phyloP scores from a whole-genome alignment of 73 alveolate genomes.

The Symbiodinium pilosum region DNA sequence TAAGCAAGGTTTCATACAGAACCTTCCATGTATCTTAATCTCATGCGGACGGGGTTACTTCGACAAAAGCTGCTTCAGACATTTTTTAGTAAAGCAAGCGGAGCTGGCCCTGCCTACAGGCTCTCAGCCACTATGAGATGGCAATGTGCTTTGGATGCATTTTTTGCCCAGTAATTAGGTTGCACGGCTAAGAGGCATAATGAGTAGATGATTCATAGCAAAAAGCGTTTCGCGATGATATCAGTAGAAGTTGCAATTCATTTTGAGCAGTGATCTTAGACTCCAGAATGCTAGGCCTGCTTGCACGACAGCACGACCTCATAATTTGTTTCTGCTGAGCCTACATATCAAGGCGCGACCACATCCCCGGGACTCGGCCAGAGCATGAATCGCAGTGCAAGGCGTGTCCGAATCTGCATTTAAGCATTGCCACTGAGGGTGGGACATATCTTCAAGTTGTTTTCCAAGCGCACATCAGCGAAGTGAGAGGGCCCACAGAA shows the following conservation, averaged over 20 bases:
- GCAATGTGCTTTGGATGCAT: conserved; percentile 36
- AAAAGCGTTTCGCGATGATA: no score
- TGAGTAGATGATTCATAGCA: no score
- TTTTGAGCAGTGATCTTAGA: no score
- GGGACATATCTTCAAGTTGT: background rate
- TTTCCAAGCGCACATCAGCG: background rate
- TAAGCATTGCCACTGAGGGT: background rate
- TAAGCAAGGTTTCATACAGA: no score
- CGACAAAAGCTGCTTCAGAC: background rate
- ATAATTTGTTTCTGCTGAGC: no score
- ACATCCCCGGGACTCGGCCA: conserved; percentile 84
- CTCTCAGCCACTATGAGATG: conserved; percentile 80
- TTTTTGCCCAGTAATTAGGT: no score
- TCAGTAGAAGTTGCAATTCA: no score
- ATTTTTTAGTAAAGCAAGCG: background rate
- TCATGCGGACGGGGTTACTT: no score
- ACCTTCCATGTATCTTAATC: no score
- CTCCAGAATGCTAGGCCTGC: no score
- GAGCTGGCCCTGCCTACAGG: background rate
- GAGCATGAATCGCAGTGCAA: conserved; percentile 96
- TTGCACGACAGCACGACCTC: no score
- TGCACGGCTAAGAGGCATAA: no score
- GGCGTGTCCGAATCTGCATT: background rate
- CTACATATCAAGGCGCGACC: conserved; percentile 32
- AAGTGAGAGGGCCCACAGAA: background rate